Base-by-base conservation (phyloP, 2,329 filamentous ascomycete species). In the Colletotrichum sp. region DNA sequence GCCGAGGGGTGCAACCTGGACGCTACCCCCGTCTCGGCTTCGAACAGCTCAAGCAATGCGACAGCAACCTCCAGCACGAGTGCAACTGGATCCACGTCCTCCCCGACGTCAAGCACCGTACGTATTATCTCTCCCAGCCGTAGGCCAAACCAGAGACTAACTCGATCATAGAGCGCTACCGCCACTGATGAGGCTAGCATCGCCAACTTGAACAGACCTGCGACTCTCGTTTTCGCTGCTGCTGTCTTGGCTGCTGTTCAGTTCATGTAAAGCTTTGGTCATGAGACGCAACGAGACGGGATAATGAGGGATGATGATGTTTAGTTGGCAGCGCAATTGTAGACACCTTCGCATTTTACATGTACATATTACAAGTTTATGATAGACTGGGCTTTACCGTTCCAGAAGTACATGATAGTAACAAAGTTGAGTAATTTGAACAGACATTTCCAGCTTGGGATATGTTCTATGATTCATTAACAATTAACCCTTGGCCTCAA, bases 1-100 rank as follows among this genome's bases (percentile, higher is more conserved):
- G 86, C 83, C 7, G 61, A 77, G 7, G 52, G 73, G 8, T 86
- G 85, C 36, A 80, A 71, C 21, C 69, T 77, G 10, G 69, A 73
- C 21, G 65, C 69, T 14, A 75, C 69, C 5, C 73, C 73, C 3
- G 68, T 69, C 26, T 65, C 61, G 24, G 68, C 62, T 16, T 26
- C 38, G 6, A 66, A 73, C 56, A 30, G 48, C 8, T 68, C 63
- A 12, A 59, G 34, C 18, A 70, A 52, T 52, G 64, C 43, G 16
- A 67, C 71, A 5, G 10, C 66, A 8, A 36, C 71, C 5, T 12
- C 66, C 3, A 48, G 58, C 1, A 21, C 71, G 7, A 65, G 28
- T 32, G 43, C 66, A 0, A 55, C 43, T 16, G 26, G 30, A 1
- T 5, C 66, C 4, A 64, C 66, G 10, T 26, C 71, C 9, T 48